A percentile compares a stretch with the other conserved stretches of the same genome.
phyloP scores from a whole-genome alignment of 768 basidiomycete genomes.

The Melanogaster broomeanus region DNA sequence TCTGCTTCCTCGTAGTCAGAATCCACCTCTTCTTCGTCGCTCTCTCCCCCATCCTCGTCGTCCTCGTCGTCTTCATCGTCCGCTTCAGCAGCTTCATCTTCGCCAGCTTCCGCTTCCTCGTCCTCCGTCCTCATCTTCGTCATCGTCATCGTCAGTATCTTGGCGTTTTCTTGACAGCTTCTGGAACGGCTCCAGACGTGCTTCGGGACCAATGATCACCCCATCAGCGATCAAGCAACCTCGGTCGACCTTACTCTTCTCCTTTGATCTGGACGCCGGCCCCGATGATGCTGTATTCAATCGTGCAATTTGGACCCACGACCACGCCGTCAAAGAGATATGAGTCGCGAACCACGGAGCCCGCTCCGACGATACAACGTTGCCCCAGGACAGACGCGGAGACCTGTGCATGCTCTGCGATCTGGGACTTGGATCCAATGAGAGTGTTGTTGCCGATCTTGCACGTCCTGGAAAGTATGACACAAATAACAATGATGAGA shows the following conservation, averaged over 20 bases:
- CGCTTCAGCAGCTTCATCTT: constrained; percentile 18
- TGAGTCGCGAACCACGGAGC: constrained; percentile 67
- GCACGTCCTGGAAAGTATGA: constrained; percentile 57
- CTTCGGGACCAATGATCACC: constrained; percentile 77
- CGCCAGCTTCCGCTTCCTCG: constrained; percentile 32
- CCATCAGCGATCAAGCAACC: constrained; percentile 85
- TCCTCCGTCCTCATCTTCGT: constrained; percentile 34
- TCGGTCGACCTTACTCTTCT: constrained; percentile 61
- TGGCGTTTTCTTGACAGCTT: constrained; percentile 62
- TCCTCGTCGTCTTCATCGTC: constrained; percentile 38
- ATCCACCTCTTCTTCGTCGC: constrained; percentile 38
- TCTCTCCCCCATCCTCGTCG: constrained; percentile 33
- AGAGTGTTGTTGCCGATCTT: constrained; percentile 80
- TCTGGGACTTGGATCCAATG: constrained; percentile 75
- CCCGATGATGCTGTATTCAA: constrained; percentile 83
- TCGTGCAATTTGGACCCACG: constrained; percentile 69
- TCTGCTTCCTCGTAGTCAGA: constrained; percentile 72
- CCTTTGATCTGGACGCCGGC: constrained; percentile 70
- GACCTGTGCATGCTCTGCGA: constrained; percentile 69
- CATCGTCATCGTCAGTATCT: constrained; percentile 29
- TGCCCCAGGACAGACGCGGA: constrained; percentile 77
- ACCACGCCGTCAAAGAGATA: constrained; percentile 82
- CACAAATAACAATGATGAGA: not conserved
- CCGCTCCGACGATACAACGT: constrained; percentile 70
- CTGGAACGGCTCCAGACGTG: constrained; percentile 66